A percentile compares a stretch with the other conserved stretches of the same genome.
phyloP scores from a whole-genome alignment of 1,284 basidiomycete species.

The Wallemia ichthyophaga region DNA sequence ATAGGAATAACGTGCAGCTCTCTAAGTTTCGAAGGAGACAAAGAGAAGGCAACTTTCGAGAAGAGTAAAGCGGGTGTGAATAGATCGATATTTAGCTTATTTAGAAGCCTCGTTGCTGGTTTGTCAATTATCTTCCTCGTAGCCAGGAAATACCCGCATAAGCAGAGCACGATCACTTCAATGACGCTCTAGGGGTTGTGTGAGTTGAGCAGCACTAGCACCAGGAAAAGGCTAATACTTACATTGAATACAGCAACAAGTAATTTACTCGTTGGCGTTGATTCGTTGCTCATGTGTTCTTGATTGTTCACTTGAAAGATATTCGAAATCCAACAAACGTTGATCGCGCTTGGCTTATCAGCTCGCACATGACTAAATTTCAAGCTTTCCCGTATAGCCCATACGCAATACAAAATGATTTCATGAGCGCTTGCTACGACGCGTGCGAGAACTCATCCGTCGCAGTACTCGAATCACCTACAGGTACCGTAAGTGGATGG shows the following conservation, averaged over 20 bases:
- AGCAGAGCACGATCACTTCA: neutral
- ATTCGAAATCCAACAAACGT: too few species aligned
- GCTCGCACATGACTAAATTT: slow-evolving; percentile 17
- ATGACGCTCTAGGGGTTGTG: neutral
- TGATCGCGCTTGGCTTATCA: neutral
- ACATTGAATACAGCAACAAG: neutral
- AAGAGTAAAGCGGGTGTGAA: slow-evolving; percentile 79
- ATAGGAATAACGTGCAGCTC: slow-evolving; percentile 81
- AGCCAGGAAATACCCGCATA: slow-evolving; percentile 26
- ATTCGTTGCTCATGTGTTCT: neutral
- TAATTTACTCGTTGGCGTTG: neutral
- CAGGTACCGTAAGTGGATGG: slow-evolving; percentile 16
- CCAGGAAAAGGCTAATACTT: too few species aligned
- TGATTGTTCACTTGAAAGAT: too few species aligned
- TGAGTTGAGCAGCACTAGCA: neutral
- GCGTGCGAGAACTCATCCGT: slow-evolving; percentile 43
- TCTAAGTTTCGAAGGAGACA: slow-evolving; percentile 33
- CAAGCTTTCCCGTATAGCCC: slow-evolving; percentile 44
- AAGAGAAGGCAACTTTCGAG: slow-evolving; percentile 64
- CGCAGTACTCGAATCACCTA: slow-evolving; percentile 28
- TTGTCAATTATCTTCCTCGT: slow-evolving; percentile 54
- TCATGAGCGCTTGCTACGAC: slow-evolving; percentile 63
- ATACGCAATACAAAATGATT: slow-evolving; percentile 56
- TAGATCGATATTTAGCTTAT: slow-evolving; percentile 49
- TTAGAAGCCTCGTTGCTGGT: slow-evolving; percentile 53